Evolutionary conservation across 2,329 filamentous ascomycete species (phyloP).

Genomic region (Triangularia verruculosa): DNA sequence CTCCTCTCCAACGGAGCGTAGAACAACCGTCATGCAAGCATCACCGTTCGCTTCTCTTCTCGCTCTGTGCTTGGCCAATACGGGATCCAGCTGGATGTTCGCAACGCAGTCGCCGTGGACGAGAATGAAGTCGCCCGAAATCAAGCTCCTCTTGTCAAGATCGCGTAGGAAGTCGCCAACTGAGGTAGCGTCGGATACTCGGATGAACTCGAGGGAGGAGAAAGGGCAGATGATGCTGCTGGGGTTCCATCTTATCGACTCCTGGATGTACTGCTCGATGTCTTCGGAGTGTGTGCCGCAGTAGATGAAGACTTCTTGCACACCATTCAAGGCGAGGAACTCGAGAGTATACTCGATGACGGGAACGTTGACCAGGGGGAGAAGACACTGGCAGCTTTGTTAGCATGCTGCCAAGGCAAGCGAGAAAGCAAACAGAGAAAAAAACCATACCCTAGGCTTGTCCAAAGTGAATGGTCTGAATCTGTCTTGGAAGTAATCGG

Average conservation of each 20-base stretch:
- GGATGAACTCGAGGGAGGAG: constrained; percentile 75
- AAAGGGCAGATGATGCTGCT: constrained; percentile 62
- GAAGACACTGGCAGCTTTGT: constrained; percentile 66
- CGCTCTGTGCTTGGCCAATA: constrained; percentile 74
- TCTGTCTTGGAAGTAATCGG: constrained; percentile 90
- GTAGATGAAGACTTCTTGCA: constrained; percentile 93
- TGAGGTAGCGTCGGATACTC: constrained; percentile 76
- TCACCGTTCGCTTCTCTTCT: constrained; percentile 83
- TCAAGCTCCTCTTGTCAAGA: constrained; percentile 78
- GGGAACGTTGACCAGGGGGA: constrained; percentile 89
- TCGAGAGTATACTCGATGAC: constrained; percentile 97
- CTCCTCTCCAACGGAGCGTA: constrained; percentile 69
- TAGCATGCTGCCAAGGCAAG: too few relatives aligned
- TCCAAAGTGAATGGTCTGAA: constrained; percentile 89
- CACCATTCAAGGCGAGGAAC: constrained; percentile 89
- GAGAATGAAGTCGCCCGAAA: constrained; percentile 86
- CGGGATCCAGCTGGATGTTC: constrained; percentile 79
- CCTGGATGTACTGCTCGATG: constrained; percentile 80
- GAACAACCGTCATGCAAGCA: constrained; percentile 95
- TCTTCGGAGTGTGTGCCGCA: constrained; percentile 82
- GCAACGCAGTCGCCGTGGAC: constrained; percentile 92
- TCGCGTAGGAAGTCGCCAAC: constrained; percentile 94
- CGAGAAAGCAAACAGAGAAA: too few relatives aligned
- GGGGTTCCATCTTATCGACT: constrained; percentile 68
- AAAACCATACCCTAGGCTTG: constrained; percentile 69